phyloP scores from a whole-genome alignment of 176 grass and related monocot species.

The Aechmea fasciata region DNA sequence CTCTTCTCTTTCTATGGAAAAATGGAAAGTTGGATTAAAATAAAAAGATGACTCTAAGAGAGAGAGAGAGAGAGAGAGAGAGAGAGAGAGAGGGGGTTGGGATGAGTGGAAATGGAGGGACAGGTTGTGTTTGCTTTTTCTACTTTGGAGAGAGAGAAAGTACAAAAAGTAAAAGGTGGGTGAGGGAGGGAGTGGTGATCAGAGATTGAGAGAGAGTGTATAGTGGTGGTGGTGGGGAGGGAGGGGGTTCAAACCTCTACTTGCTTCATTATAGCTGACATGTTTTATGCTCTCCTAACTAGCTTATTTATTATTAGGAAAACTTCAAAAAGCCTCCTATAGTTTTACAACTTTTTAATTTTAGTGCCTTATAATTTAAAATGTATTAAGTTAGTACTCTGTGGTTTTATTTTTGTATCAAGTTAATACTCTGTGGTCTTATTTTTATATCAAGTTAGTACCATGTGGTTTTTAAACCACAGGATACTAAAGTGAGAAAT shows the following conservation, averaged over 20 bases:
- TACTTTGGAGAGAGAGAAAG: slow-evolving; percentile 32
- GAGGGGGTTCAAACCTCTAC: neutral
- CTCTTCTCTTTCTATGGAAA: no score
- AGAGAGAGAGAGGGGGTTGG: slow-evolving; percentile 4
- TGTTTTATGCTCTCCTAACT: neutral
- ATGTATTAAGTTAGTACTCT: no score
- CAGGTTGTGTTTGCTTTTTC: slow-evolving; percentile 14
- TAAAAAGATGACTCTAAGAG: no score
- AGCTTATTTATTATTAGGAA: no score
- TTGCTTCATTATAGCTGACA: slow-evolving; percentile 47
- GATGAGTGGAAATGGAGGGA: slow-evolving; percentile 29
- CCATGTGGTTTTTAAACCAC: no score
- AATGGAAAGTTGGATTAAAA: neutral
- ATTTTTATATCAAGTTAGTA: no score
- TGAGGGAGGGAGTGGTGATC: neutral
- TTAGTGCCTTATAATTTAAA: no score
- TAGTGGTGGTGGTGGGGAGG: slow-evolving; percentile 18
- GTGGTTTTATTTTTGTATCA: no score
- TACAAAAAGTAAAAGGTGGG: slow-evolving; percentile 27
- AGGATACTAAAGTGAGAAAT: no score
- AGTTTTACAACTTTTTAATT: no score
- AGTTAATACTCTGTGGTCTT: no score
- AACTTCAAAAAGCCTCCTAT: no score
- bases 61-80: neutral
- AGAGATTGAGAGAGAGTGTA: slow-evolving; percentile 19